These are phyloP conservation scores for Dillenia turbinata DNA, from an alignment of 164 flowering plant species.

Conservation along the genomic window DNA sequence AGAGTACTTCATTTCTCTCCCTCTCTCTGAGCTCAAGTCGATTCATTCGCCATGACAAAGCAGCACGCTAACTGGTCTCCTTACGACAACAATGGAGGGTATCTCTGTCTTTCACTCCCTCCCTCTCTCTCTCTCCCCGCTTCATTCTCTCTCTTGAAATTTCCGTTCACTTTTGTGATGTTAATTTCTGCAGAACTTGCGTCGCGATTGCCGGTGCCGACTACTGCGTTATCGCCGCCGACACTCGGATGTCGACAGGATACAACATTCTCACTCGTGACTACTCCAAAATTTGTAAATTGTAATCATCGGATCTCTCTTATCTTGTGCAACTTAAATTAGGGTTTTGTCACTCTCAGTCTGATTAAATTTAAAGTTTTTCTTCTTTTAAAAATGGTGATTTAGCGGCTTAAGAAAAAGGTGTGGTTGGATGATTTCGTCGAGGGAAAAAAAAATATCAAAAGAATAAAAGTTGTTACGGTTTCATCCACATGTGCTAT, in stretches of 20 bases:
- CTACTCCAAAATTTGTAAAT: slow-evolving; percentile 75
- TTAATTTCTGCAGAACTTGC: slow-evolving; percentile 48
- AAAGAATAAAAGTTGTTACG: too few relatives aligned
- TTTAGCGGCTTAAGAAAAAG: too few relatives aligned
- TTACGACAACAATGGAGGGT: slow-evolving; percentile 99
- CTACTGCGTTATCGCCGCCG: slow-evolving; percentile 95
- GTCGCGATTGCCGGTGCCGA: slow-evolving; percentile 92
- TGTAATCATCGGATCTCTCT: slow-evolving; percentile 33
- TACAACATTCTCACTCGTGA: slow-evolving; percentile 89
- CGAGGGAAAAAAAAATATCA: too few relatives aligned
- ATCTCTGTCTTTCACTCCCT: background rate
- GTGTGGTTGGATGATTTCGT: too few relatives aligned
- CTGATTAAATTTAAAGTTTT: background rate
- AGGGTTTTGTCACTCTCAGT: too few relatives aligned
- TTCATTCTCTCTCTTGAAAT: slow-evolving; percentile 3
- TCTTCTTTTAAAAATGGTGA: background rate
- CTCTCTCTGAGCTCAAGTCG: background rate
- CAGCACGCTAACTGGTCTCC: slow-evolving; percentile 83
- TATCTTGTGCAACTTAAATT: too few relatives aligned
- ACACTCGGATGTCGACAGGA: slow-evolving; percentile 95
- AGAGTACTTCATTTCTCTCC: background rate
- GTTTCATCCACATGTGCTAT: too few relatives aligned
- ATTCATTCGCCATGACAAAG: slow-evolving; percentile 40
- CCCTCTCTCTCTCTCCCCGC: background rate
- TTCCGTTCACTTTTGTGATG: background rate